Evolutionary conservation across 2,329 filamentous ascomycete species (phyloP), one percentile per base, ranked within the genome.

Genomic region (Aspergillus sp.): DNA sequence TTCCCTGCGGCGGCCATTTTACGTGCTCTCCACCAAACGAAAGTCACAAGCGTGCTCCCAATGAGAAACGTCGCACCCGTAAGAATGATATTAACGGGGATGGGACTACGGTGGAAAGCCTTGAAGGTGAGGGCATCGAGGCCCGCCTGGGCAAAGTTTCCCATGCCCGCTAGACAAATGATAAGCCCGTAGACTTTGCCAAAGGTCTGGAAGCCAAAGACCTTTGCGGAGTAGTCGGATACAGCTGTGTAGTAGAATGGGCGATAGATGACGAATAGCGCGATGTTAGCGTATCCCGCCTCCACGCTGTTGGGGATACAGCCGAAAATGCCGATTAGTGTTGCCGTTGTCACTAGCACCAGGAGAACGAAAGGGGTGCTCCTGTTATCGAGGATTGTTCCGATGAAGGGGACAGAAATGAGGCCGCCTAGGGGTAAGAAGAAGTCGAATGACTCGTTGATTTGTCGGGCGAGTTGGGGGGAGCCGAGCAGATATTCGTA

Each of bases 161-260:
- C 77, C 1, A 95, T 64, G 0, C 90, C 90, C 0, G 89, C 85
- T 2, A 93, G 70, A 66, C 88, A 94, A 54, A 95, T 95, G 52
- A 95, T 86, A 13, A 90, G 76, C 8, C 90, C 90, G 66, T 95
- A 95, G n/a, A 96, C 89, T 45, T 88, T 95, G 37, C 90, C 90
- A 55, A 95, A 95, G 0, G 89, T 95, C 48, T 83, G 78, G 69
- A 95, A 95, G 11, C 90, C 90, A 62, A 95, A 95, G 31, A 95
- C 89, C 68, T 95, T 95, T 48, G 88, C 89, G 13, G 82, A 80
- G 65, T 94, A 95, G 69, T 95, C 90, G 46, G 85, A 90, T 7
- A 95, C 86, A 2, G 88, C 81, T 0, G 89, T 93, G 67, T 95
- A 95, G 69, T 93, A 95, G 44, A 95, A 84, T 0, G 89, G 89